These are phyloP conservation scores for Trichosporon sp. DNA, from an alignment of 1,284 basidiomycete species.

Conservation along the genomic window DNA sequence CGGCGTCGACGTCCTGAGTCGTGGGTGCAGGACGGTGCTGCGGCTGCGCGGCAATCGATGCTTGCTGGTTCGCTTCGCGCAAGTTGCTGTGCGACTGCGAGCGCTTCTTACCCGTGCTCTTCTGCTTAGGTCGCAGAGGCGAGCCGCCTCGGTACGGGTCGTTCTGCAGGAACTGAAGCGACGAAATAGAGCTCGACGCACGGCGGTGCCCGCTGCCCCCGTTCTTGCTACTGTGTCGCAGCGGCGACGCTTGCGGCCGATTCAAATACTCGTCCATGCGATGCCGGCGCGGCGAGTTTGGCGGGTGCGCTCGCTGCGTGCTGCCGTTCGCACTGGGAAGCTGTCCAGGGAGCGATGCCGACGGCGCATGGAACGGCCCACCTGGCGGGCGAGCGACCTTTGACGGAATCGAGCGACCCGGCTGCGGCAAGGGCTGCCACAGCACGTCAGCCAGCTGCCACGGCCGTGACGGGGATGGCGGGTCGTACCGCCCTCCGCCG, in stretches of 20 bases:
- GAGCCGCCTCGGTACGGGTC: slow-evolving; percentile 17
- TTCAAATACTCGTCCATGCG: slow-evolving; percentile 18
- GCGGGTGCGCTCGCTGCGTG: background rate
- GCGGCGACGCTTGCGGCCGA: slow-evolving; percentile 11
- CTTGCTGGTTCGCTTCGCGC: slow-evolving; percentile 10
- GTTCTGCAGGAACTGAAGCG: slow-evolving; percentile 12
- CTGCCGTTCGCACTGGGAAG: slow-evolving; percentile 10
- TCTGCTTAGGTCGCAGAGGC: slow-evolving; percentile 18
- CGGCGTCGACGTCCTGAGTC: slow-evolving; percentile 44
- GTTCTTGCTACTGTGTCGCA: slow-evolving; percentile 6
- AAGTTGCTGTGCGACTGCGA: slow-evolving; percentile 37
- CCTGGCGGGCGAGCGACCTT: background rate
- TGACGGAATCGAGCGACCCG: slow-evolving; percentile 13
- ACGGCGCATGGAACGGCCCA: slow-evolving; percentile 6
- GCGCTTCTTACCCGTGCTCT: slow-evolving; percentile 31
- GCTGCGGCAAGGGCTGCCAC: slow-evolving; percentile 44
- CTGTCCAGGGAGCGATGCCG: slow-evolving; percentile 17
- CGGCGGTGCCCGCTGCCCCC: slow-evolving; percentile 13
- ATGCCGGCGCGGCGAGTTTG: slow-evolving; percentile 4
- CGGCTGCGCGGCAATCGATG: background rate
- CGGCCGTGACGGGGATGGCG: slow-evolving; percentile 40
- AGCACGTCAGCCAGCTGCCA: slow-evolving; percentile 44
- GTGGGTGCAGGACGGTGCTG: slow-evolving; percentile 16
- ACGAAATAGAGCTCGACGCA: slow-evolving; percentile 11
- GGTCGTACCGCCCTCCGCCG: slow-evolving; percentile 30